phyloP scores from a whole-genome alignment of 164 flowering plant genomes.

The Piper betle region DNA sequence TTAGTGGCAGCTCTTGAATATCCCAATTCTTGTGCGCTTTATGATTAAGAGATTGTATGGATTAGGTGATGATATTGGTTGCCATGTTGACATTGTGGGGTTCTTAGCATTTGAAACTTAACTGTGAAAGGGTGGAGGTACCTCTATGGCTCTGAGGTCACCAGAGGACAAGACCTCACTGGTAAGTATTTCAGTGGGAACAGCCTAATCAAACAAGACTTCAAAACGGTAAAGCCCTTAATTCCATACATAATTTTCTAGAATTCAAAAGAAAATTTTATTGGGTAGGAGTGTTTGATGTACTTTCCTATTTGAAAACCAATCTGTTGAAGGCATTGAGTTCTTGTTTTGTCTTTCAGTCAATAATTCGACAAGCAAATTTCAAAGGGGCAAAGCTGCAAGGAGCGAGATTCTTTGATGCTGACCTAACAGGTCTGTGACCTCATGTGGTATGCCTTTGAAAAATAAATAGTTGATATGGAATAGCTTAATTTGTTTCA shows the following conservation, averaged over 20 bases:
- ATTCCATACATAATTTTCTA: background rate
- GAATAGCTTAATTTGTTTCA: background rate
- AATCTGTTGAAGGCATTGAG: too few relatives aligned
- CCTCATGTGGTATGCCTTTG: background rate
- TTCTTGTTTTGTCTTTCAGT: slow-evolving; percentile 28
- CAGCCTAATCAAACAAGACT: slow-evolving; percentile 82
- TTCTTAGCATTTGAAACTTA: background rate
- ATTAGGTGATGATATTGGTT: background rate
- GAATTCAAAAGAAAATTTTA: too few relatives aligned
- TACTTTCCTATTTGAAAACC: too few relatives aligned
- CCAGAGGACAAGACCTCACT: slow-evolving; percentile 86
- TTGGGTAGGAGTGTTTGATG: too few relatives aligned
- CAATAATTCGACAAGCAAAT: slow-evolving; percentile 81
- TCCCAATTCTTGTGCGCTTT: too few relatives aligned
- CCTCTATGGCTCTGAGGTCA: slow-evolving; percentile 88
- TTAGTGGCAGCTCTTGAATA: too few relatives aligned
- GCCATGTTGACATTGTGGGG: background rate
- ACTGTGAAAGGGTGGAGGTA: slow-evolving; percentile 74
- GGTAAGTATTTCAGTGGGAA: slow-evolving; percentile 91
- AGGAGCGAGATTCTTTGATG: slow-evolving; percentile 98
- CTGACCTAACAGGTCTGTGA: slow-evolving; percentile 79
- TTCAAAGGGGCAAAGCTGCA: slow-evolving; percentile 80
- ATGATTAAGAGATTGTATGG: background rate
- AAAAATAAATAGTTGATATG: background rate
- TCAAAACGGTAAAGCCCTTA: slow-evolving; percentile 59